Evolutionary conservation across 306 rosid genomes (phyloP).

Genomic region (Acmispon strigosus): DNA sequence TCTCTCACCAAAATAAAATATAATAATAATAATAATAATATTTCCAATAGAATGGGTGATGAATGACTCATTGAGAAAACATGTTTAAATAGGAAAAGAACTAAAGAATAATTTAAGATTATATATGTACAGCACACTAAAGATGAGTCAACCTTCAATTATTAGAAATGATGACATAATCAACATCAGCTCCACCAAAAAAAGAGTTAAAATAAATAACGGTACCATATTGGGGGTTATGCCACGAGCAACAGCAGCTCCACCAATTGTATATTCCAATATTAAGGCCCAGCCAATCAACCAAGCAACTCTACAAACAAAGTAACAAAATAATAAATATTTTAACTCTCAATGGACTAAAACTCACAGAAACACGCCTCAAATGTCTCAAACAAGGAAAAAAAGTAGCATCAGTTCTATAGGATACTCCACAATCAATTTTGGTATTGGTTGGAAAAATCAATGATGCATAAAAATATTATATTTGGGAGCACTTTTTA

Average conservation of each 20-base stretch:
- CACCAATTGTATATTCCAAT: slow-evolving; percentile 83
- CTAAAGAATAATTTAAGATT: background rate
- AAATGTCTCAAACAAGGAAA: background rate
- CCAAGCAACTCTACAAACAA: slow-evolving; percentile 76
- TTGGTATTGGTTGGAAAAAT: too few species aligned
- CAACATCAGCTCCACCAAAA: too few species aligned
- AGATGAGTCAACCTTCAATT: background rate
- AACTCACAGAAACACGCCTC: too few species aligned
- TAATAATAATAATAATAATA: too few species aligned
- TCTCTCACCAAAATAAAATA: background rate
- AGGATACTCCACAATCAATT: too few species aligned
- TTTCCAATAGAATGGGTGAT: background rate
- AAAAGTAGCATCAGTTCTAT: too few species aligned
- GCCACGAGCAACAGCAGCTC: slow-evolving; percentile 92
- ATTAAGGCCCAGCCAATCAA: slow-evolving; percentile 90
- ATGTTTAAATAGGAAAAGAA: background rate
- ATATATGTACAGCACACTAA: background rate
- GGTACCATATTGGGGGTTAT: slow-evolving; percentile 88
- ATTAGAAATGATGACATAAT: background rate
- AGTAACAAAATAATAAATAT: background rate
- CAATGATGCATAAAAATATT: too few species aligned
- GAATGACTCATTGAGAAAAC: background rate
- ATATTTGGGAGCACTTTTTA: too few species aligned
- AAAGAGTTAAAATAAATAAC: background rate
- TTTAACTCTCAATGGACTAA: slow-evolving; percentile 3